These are phyloP conservation scores for Periconia sp. DNA, from an alignment of 2,329 filamentous ascomycete genomes.

Conservation along the genomic window DNA sequence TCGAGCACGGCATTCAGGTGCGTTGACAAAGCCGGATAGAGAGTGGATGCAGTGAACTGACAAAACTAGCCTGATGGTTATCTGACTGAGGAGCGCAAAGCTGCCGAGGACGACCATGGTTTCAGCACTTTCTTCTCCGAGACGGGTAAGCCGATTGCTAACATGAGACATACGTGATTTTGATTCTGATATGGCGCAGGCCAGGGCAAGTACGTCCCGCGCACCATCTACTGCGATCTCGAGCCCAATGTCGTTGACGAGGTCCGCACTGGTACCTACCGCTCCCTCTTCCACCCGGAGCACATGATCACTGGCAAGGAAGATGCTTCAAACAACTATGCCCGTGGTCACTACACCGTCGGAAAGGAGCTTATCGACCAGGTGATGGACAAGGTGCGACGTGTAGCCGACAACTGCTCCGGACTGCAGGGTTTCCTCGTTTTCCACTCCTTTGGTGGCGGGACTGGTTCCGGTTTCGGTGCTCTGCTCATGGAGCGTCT, in stretches of 20 bases:
- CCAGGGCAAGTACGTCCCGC: conserved; percentile 98
- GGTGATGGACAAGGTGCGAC: conserved; percentile 96
- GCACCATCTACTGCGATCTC: conserved; percentile 99
- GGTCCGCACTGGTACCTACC: conserved; percentile 96
- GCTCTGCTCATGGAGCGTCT: conserved; percentile 98
- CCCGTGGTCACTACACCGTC: conserved; percentile 98
- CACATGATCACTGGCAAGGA: conserved; percentile 99
- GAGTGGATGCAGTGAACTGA: neutral
- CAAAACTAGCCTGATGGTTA: conserved; percentile 88
- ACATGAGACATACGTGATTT: conserved; percentile 21
- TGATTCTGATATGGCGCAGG: conserved; percentile 60
- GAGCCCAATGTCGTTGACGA: conserved; percentile 99
- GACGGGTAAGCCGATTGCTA: conserved; percentile 72
- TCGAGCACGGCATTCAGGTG: conserved; percentile 99
- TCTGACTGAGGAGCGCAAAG: conserved; percentile 97
- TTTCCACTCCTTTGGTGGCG: conserved; percentile 99
- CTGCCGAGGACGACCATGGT: conserved; percentile 88
- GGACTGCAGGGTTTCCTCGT: conserved; percentile 99
- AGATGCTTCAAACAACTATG: conserved; percentile 99
- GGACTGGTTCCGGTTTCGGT: conserved; percentile 98
- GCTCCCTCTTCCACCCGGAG: conserved; percentile 96
- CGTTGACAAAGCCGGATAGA: conserved; percentile 37
- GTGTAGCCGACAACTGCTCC: conserved; percentile 93
- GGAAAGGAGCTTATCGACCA: conserved; percentile 99
- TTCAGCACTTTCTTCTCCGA: conserved; percentile 99